A percentile compares a stretch with the other conserved stretches of the same genome.
Evolutionary conservation across 2,329 filamentous ascomycete species (phyloP).

Genomic region (Ophiostoma himal-ulmi): DNA sequence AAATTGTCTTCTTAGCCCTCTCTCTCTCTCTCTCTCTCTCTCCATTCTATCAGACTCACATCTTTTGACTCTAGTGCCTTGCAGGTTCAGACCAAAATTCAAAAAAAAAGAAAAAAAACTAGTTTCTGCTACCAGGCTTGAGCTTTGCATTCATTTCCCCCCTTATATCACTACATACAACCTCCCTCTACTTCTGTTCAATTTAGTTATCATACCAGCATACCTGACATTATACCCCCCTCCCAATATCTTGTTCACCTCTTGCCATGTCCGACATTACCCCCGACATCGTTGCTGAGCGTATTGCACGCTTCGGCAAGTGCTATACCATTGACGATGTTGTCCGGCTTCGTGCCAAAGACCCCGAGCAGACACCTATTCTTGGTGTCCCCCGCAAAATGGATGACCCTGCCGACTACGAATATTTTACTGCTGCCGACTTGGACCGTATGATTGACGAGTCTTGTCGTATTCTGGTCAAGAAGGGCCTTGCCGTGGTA

Average conservation of each 20-base stretch:
- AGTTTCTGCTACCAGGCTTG: neutral
- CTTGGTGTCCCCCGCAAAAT: constrained; percentile 37
- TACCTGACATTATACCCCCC: neutral
- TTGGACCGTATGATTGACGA: constrained; percentile 39
- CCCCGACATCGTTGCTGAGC: constrained; percentile 29
- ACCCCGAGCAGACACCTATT: constrained; percentile 37
- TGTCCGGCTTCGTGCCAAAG: constrained; percentile 36
- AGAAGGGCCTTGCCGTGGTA: constrained; percentile 31
- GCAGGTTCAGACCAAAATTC: neutral
- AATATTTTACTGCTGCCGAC: constrained; percentile 38
- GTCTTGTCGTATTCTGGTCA: constrained; percentile 32
- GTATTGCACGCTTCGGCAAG: constrained; percentile 34
- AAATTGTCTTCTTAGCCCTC: neutral
- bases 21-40: neutral
- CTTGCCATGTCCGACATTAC: constrained; percentile 30
- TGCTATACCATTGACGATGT: constrained; percentile 40
- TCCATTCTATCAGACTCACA: neutral
- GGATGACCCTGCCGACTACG: constrained; percentile 34
- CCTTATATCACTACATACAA: neutral
- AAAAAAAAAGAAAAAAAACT: neutral
- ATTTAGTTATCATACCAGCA: neutral
- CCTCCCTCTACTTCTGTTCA: neutral
- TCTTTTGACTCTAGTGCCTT: neutral
- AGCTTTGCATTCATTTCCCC: neutral
- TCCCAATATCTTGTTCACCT: neutral